Percentiles rank a stretch among this genome's conserved stretches.
phyloP scores from a whole-genome alignment of 768 basidiomycete species.

The Russula earlei region DNA sequence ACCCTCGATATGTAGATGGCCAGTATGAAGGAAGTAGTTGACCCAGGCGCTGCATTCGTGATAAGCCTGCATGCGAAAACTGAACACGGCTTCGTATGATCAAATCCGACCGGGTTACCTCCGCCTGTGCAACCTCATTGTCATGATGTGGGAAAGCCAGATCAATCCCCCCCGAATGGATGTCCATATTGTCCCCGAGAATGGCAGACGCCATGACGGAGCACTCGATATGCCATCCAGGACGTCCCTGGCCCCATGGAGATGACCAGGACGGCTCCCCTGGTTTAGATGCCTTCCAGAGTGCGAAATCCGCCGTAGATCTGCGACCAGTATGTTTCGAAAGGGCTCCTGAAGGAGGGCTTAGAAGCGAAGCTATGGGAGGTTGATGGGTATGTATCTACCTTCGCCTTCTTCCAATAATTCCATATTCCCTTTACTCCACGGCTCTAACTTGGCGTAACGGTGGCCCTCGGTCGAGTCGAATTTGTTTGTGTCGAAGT shows the following conservation, averaged over 20 bases:
- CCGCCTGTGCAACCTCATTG: constrained; percentile 96
- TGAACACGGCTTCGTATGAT: constrained; percentile 5
- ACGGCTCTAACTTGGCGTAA: constrained; percentile 93
- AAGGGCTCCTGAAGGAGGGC: constrained; percentile 40
- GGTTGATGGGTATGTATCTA: constrained; percentile 20
- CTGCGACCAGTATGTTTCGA: constrained; percentile 53
- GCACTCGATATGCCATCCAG: constrained; percentile 99
- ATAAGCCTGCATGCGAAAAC: constrained; percentile 55
- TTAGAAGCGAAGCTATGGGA: background rate
- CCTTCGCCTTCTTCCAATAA: constrained; percentile 91
- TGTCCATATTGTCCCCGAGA: constrained; percentile 87
- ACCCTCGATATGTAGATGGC: constrained; percentile 96
- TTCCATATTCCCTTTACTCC: constrained; percentile 90
- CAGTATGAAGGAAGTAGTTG: constrained; percentile 97
- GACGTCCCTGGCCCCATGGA: constrained; percentile 91
- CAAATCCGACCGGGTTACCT: constrained; percentile 39
- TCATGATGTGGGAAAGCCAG: constrained; percentile 99
- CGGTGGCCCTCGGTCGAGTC: constrained; percentile 66
- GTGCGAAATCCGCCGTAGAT: constrained; percentile 87
- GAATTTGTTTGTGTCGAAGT: constrained; percentile 82
- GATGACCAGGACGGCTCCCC: constrained; percentile 97
- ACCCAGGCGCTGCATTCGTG: constrained; percentile 91
- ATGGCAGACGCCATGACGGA: constrained; percentile 95
- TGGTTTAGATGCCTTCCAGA: constrained; percentile 95
- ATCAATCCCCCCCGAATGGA: constrained; percentile 96